phyloP scores from a whole-genome alignment of 139 green algal genomes.

The Coccomyxa sp. region DNA sequence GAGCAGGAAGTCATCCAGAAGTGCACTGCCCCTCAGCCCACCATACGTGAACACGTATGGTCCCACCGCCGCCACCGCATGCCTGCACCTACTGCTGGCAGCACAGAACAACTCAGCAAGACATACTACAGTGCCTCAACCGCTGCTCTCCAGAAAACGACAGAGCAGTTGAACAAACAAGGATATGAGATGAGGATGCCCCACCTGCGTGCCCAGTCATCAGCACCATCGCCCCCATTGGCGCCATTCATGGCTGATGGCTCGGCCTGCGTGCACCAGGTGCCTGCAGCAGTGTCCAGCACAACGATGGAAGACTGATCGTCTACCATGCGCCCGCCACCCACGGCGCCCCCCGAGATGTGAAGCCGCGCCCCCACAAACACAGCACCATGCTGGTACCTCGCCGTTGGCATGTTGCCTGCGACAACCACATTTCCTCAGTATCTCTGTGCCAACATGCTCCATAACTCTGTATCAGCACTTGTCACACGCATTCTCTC shows the following conservation, averaged over 20 bases:
- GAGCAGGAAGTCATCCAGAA: slow-evolving; percentile 84
- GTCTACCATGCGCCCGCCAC: slow-evolving; percentile 93
- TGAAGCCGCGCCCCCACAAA: slow-evolving; percentile 94
- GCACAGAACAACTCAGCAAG: not conserved
- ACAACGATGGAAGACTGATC: slow-evolving; percentile 71
- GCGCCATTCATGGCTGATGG: not conserved
- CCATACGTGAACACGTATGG: slow-evolving; percentile 95
- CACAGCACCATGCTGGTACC: slow-evolving; percentile 95
- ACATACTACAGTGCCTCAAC: slow-evolving; percentile 16
- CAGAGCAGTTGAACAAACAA: not conserved
- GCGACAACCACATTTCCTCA: not conserved
- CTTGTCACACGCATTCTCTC: not conserved
- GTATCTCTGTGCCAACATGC: too few species aligned
- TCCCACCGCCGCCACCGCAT: slow-evolving; percentile 83
- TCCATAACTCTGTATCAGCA: not conserved
- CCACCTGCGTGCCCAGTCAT: slow-evolving; percentile 9
- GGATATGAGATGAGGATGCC: not conserved
- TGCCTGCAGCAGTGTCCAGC: slow-evolving; percentile 77
- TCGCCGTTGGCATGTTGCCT: slow-evolving; percentile 79
- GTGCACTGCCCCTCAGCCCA: slow-evolving; percentile 70
- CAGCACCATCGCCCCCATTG: not conserved
- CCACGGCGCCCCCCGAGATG: slow-evolving; percentile 92
- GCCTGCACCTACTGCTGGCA: slow-evolving; percentile 46
- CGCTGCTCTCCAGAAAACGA: slow-evolving; percentile 1
- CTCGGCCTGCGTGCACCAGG: slow-evolving; percentile 43